phyloP scores from a whole-genome alignment of 176 grass and related monocot genomes.

The Tillandsia leiboldiana region DNA sequence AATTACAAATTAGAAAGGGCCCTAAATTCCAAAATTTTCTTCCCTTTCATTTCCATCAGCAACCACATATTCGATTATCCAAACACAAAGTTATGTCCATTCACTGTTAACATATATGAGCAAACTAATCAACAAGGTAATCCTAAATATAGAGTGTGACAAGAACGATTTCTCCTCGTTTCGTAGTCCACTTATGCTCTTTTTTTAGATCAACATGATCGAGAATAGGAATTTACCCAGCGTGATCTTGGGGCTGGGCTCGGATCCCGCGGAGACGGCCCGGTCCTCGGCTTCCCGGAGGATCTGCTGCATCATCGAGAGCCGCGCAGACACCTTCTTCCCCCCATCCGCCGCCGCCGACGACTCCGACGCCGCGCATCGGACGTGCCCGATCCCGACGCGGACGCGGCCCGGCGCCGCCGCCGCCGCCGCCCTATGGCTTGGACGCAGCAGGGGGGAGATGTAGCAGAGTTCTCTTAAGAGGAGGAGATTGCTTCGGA shows the following conservation, averaged over 20 bases:
- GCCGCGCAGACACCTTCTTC: slow-evolving; percentile 53
- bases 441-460: slow-evolving; percentile 1
- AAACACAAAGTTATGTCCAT: no score
- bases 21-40: no score
- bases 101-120: no score
- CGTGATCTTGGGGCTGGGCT: slow-evolving; percentile 57
- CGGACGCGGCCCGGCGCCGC: background rate
- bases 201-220: no score
- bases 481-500: slow-evolving; percentile 2
- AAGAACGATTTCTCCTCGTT: no score
- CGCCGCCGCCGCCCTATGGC: background rate
- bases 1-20: no score
- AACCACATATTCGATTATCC: no score
- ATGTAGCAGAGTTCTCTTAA: slow-evolving; percentile 5
- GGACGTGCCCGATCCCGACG: slow-evolving; percentile 9
- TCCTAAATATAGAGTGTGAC: no score
- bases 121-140: no score
- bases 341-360: slow-evolving; percentile 30
- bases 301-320: slow-evolving; percentile 67
- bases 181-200: no score
- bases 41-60: no score
- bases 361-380: slow-evolving; percentile 42
- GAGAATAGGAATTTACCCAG: slow-evolving; percentile 22
- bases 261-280: slow-evolving; percentile 49
- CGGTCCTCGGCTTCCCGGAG: slow-evolving; percentile 72